phyloP scores from a whole-genome alignment of 2,329 filamentous ascomycete species.

The Coniosporium tulheliwenetii region DNA sequence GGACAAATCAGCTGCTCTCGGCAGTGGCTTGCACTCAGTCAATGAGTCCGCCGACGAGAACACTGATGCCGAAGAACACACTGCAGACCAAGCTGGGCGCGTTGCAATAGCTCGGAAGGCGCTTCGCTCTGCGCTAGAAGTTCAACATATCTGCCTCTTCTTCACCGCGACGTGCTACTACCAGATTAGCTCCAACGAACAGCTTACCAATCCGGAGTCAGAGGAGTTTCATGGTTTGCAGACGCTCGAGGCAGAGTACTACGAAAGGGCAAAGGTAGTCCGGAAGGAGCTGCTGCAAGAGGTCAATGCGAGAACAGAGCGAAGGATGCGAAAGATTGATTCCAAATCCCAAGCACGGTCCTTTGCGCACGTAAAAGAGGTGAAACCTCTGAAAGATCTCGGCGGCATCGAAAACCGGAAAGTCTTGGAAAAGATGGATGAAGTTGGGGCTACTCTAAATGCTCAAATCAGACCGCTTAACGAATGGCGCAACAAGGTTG shows the following conservation, averaged over 20 bases:
- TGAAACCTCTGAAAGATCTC: slow-evolving; percentile 34
- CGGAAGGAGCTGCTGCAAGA: slow-evolving; percentile 62
- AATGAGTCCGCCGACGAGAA: slow-evolving; percentile 5
- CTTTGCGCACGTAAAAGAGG: slow-evolving; percentile 18
- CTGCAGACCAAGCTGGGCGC: slow-evolving; percentile 23
- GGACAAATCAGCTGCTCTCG: not conserved
- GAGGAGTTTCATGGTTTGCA: slow-evolving; percentile 52
- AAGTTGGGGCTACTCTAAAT: slow-evolving; percentile 51
- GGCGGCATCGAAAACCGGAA: slow-evolving; percentile 59
- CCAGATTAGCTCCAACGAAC: slow-evolving; percentile 60
- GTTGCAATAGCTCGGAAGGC: slow-evolving; percentile 46
- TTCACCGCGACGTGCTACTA: slow-evolving; percentile 73
- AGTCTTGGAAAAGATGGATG: slow-evolving; percentile 49
- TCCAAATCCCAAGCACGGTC: slow-evolving; percentile 24
- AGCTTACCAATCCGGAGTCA: slow-evolving; percentile 49
- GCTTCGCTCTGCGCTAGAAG: slow-evolving; percentile 57
- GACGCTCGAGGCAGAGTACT: slow-evolving; percentile 53
- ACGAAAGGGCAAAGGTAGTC: slow-evolving; percentile 63
- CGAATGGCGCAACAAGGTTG: slow-evolving; percentile 58
- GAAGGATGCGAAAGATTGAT: slow-evolving; percentile 47
- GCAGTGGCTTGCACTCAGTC: not conserved
- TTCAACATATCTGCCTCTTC: slow-evolving; percentile 70
- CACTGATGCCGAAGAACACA: slow-evolving; percentile 16
- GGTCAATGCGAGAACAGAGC: slow-evolving; percentile 40
- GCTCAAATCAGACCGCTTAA: slow-evolving; percentile 55